Conservation (phyloP, 2,329 filamentous ascomycete species). For the Penicillium sp. region DNA sequence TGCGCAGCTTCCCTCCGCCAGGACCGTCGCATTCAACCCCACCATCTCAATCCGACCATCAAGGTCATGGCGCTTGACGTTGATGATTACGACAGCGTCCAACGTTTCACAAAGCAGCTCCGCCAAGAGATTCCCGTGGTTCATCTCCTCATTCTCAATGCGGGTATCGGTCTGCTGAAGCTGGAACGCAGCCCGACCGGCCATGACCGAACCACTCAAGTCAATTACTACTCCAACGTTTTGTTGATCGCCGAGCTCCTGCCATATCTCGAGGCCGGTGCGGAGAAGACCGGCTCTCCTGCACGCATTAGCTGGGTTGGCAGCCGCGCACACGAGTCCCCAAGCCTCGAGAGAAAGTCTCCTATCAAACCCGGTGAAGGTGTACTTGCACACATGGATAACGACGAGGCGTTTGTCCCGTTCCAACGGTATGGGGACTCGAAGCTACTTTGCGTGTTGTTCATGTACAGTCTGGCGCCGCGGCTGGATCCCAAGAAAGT, state of each 20-base stretch:
- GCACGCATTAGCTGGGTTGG: not conserved
- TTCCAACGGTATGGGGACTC: conserved; percentile 17
- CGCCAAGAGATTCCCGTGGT: conserved; percentile 17
- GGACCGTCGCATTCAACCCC: not conserved
- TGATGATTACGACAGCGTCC: not conserved
- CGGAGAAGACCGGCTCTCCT: not conserved
- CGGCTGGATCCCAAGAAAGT: conserved; percentile 20
- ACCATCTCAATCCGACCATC: not conserved
- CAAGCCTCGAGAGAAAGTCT: not conserved
- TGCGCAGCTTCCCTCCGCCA: not conserved
- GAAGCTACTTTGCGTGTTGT: conserved; percentile 27
- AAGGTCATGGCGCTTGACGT: not conserved
- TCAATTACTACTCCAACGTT: conserved; percentile 25
- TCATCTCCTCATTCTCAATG: conserved; percentile 31
- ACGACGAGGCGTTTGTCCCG: not conserved
- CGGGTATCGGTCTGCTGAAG: conserved; percentile 18
- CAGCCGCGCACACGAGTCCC: not conserved
- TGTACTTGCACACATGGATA: not conserved
- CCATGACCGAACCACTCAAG: conserved; percentile 43
- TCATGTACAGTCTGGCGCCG: conserved; percentile 25
- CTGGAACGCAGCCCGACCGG: conserved; percentile 26
- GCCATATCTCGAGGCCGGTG: not conserved
- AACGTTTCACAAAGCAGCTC: conserved; percentile 20
- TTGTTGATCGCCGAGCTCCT: not conserved
- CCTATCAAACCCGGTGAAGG: not conserved